phyloP scores from a whole-genome alignment of 495 filamentous ascomycete species.

The Penicillium coffeae region DNA sequence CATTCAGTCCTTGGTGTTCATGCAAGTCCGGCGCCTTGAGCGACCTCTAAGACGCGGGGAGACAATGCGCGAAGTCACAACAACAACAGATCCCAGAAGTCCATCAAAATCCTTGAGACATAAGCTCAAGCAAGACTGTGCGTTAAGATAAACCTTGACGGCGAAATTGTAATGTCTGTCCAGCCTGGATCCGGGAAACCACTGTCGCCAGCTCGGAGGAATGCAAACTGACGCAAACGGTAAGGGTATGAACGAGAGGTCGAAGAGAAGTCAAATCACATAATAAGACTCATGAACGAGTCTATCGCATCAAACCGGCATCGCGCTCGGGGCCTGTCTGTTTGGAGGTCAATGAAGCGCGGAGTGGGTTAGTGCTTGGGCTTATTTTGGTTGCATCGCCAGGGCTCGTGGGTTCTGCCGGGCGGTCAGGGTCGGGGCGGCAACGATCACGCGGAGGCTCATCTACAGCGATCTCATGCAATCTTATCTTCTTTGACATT shows the following conservation, averaged over 20 bases:
- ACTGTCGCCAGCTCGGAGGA: constrained; percentile 10
- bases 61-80: constrained; percentile 26
- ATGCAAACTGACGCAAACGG: constrained; percentile 28
- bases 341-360: constrained; percentile 4
- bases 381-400: constrained; percentile 27
- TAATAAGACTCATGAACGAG: constrained; percentile 6
- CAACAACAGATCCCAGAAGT: constrained; percentile 12
- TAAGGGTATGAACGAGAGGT: constrained; percentile 9
- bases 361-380: constrained; percentile 5
- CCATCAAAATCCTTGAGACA: constrained; percentile 15
- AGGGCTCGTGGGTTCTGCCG: constrained; percentile 20
- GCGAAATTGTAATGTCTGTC: constrained; percentile 2
- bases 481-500: neutral
- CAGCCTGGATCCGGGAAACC: constrained; percentile 10
- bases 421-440: constrained; percentile 26
- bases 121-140: neutral
- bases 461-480: neutral
- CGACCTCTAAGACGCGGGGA: constrained; percentile 18
- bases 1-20: constrained; percentile 1
- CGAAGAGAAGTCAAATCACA: constrained; percentile 4
- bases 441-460: constrained; percentile 18
- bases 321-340: constrained; percentile 3
- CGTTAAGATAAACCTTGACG: neutral
- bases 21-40: constrained; percentile 6
- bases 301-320: constrained; percentile 12